Evolutionary conservation across 352 stramenopile genomes (phyloP).

Genomic region (Pilasporangium apinafurcum): DNA sequence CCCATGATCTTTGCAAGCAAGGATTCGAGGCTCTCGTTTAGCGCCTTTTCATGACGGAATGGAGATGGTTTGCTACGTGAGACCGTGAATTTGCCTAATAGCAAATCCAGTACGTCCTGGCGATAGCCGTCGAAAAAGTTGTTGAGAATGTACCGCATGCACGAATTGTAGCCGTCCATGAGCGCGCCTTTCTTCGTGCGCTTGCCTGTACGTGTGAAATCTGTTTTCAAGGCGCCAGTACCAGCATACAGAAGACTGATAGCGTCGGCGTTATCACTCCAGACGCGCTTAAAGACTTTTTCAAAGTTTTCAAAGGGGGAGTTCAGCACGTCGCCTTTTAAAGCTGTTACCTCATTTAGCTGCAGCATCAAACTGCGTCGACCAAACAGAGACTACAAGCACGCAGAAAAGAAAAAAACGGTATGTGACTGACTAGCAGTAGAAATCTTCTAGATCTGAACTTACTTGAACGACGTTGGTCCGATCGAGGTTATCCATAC

Average conservation of each 20-base stretch:
- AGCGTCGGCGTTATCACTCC: slow-evolving; percentile 95
- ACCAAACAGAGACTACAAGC: slow-evolving; percentile 89
- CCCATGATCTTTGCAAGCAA: slow-evolving; percentile 43
- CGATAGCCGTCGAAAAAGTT: slow-evolving; percentile 94
- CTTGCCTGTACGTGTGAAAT: slow-evolving; percentile 94
- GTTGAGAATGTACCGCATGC: slow-evolving; percentile 93
- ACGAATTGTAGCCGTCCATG: slow-evolving; percentile 93
- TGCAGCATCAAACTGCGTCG: slow-evolving; percentile 84
- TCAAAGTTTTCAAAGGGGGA: slow-evolving; percentile 67
- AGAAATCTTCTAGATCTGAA: no score
- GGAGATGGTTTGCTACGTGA: slow-evolving; percentile 47
- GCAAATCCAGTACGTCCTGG: slow-evolving; percentile 92
- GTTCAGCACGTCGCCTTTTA: slow-evolving; percentile 68
- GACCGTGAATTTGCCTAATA: slow-evolving; percentile 62
- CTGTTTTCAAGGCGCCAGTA: slow-evolving; percentile 93
- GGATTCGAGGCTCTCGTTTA: slow-evolving; percentile 48
- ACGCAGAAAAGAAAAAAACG: not conserved
- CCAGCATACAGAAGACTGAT: slow-evolving; percentile 93
- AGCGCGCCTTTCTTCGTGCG: slow-evolving; percentile 90
- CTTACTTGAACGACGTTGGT: slow-evolving; percentile 74
- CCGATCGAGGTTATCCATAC: slow-evolving; percentile 97
- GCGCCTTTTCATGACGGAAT: slow-evolving; percentile 16
- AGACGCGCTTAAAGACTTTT: slow-evolving; percentile 84
- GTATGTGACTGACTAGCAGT: no score
- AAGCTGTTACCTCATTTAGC: slow-evolving; percentile 55